Evolutionary conservation across 257 asterid species (phyloP).

Genomic region (Solanum virginianum): DNA sequence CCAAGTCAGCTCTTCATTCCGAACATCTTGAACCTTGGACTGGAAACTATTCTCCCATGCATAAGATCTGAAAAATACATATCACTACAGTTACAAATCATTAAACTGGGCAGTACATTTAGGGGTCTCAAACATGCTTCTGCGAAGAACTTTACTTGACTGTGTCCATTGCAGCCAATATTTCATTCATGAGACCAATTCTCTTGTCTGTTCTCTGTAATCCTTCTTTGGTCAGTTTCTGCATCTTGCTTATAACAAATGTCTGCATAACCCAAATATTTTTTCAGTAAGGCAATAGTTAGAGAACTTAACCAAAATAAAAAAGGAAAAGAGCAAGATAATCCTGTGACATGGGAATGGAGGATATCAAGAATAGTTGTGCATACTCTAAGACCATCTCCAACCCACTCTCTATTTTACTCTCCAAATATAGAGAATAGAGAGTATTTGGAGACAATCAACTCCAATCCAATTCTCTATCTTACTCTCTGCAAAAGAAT

Average conservation of each 20-base stretch:
- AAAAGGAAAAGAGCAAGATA: not conserved
- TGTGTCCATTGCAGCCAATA: conserved; percentile 97
- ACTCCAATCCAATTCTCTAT: too few species aligned
- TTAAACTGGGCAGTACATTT: not conserved
- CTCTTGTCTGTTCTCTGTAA: conserved; percentile 87
- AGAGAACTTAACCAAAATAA: not conserved
- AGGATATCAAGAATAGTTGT: not conserved
- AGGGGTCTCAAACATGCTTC: not conserved
- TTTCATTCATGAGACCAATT: conserved; percentile 93
- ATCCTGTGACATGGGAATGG: not conserved
- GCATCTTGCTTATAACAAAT: conserved; percentile 75
- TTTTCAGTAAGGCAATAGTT: conserved; percentile 2
- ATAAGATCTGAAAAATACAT: conserved; percentile 53
- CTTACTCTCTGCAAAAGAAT: too few species aligned
- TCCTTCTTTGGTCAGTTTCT: conserved; percentile 81
- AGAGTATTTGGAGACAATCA: too few species aligned
- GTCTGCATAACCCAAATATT: conserved; percentile 46
- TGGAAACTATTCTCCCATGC: conserved; percentile 96
- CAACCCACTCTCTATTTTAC: too few species aligned
- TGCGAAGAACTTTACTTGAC: conserved; percentile 44
- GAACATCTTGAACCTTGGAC: conserved; percentile 60
- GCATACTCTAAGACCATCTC: not conserved
- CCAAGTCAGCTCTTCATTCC: conserved; percentile 85
- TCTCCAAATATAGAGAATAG: too few species aligned
- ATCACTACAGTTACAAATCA: not conserved